Evolutionary conservation across 176 grass and related monocot species (phyloP), one percentile per base, ranked within the genome.

Genomic region (Bolboschoenus planiculmis): DNA sequence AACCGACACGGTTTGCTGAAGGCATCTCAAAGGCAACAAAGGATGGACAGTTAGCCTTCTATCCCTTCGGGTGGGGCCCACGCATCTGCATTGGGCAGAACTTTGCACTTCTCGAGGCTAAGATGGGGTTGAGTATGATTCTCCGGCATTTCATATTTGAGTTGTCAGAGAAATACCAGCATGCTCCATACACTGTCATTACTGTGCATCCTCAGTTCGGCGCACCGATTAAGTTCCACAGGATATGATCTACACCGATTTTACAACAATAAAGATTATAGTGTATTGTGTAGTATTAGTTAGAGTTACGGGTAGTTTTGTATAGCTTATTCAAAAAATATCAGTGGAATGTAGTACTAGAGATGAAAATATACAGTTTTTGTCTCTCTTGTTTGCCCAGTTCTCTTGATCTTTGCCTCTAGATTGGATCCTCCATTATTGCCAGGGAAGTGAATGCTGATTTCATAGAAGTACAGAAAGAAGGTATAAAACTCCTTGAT

Each of bases 161-260:
- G n/a, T 67, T 91, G 26, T 91, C 83, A 1, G 63, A 67, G 1
- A 63, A 83, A 30, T 91, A 91, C 30, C 48, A 76, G 1, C 89
- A 87, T 79, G 86, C 86, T 0, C 89, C 89, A 0, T 75, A 81
- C 43, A 72, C 50, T 11, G 47, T 91, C 72, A 2, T 91, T 23
- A 90, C 81, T 7, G 34, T 97, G 33, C 91, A 91, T 31, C 94
- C 94, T 4, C 89, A 93, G 81, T 83, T 91, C 18, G 89, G 89
- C 66, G 89, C 87, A n/a, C 94, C 10, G 10, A 86, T 97, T 29
- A 90, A 70, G 81, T 72, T 93, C 18, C 85, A 30, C 65, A 97
- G 83, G 34, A 59, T 97, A 30, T 97, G 46, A 83, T 79, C 20
- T 20, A 26, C n/a, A 2, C 20, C 31, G 3, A 35, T 60, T 18